phyloP scores from a whole-genome alignment of 2,329 filamentous ascomycete genomes.

The Trichoderma pleuroti region DNA sequence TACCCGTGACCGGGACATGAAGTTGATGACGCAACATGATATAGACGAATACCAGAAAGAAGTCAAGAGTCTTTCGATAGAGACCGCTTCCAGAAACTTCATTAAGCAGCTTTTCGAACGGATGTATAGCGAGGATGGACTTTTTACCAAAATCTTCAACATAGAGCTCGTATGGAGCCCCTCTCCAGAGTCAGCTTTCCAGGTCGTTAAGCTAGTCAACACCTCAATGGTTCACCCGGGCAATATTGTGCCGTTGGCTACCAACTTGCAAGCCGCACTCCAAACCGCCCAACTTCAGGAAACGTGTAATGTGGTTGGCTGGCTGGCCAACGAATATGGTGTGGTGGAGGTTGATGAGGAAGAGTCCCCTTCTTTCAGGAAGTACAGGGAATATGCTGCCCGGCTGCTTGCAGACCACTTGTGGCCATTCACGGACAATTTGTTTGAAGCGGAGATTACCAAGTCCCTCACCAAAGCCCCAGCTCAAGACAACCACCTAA shows the following conservation, averaged over 20 bases:
- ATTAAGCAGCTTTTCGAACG: conserved; percentile 60
- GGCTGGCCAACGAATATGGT: conserved; percentile 57
- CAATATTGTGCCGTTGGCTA: conserved; percentile 52
- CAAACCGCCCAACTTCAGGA: conserved; percentile 46
- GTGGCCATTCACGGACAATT: conserved; percentile 53
- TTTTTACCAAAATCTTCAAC: conserved; percentile 55
- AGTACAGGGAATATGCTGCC: conserved; percentile 55
- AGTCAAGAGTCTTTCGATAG: conserved; percentile 45
- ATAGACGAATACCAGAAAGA: conserved; percentile 53
- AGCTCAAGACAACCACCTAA: conserved; percentile 46
- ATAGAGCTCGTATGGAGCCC: conserved; percentile 53
- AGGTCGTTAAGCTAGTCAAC: conserved; percentile 46
- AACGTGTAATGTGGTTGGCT: conserved; percentile 54
- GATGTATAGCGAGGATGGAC: conserved; percentile 50
- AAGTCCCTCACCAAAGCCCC: conserved; percentile 51
- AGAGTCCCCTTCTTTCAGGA: conserved; percentile 49
- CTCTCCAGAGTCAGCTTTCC: conserved; percentile 49
- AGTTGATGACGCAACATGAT: conserved; percentile 51
- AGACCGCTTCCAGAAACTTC: conserved; percentile 55
- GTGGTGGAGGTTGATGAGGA: conserved; percentile 54
- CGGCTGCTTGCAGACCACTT: conserved; percentile 54
- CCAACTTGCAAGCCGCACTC: conserved; percentile 47
- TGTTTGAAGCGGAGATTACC: conserved; percentile 54
- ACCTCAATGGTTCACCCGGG: conserved; percentile 51
- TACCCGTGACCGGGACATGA: conserved; percentile 52